Base-by-base conservation (phyloP, 768 basidiomycete genomes). In the Kwoniella pini region DNA sequence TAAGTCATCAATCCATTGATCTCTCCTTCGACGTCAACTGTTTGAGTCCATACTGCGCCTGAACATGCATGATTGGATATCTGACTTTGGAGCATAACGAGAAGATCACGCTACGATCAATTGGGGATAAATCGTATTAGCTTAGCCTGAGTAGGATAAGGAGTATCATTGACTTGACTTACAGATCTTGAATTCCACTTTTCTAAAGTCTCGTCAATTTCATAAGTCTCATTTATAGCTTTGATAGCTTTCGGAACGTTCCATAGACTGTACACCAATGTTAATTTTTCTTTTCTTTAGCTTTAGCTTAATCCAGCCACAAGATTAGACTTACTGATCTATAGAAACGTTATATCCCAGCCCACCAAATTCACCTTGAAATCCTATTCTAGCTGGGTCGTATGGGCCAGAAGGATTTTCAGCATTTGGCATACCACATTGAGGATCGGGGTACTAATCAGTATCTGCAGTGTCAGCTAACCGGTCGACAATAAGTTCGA, bases 331-430 rank as follows among this genome's bases (percentile, higher is more conserved):
- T 57, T 26, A 67, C 66, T 67, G 63, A 17, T 67, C 66, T 27
- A 67, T 64, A 30, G 66, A 64, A 19, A 58, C 55, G 46, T 67
- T 67, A 7, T 56, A 38, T 0, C 62, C 58, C 17, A 67, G 11
- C 6, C 66, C 66, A 2, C 66, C 66, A 46, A 67, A 67, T 43
- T 67, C 66, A 26, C 66, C 66, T 42, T 67, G 66, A 50, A 67
- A 61, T 3, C 66, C 66, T 30, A 67, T 67, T 43, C 66, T 54
- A 19, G 50, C 43, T 3, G 62, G 57, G 36, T 67, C 66, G 22
- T 67, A 64, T 6, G 58, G 58, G 1, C 49, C 60, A n/a, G 62
- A 61, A 2, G 28, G 52, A 13, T n/a, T 33, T 24, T 24, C 36
- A 28, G 30, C 38, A 26, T 30, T 44, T 1, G 40, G 42, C 27